Percentiles rank a stretch among this genome's conserved stretches.
phyloP scores from a whole-genome alignment of 441 rosid genomes.

The Erodium texanum region DNA sequence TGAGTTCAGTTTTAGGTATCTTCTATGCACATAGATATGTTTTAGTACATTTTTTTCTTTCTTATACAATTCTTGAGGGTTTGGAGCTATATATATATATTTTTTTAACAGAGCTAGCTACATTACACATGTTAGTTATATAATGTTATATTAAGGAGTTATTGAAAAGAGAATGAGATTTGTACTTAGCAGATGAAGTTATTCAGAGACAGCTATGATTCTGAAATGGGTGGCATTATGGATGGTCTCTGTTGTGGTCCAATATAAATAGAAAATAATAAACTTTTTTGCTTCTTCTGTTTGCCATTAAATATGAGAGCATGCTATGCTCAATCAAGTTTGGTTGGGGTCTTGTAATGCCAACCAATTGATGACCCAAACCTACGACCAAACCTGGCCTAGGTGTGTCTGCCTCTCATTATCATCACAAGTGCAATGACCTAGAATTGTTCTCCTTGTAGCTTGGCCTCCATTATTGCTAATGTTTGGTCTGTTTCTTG shows the following conservation, averaged over 20 bases:
- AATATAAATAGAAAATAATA: not conserved
- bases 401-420: not conserved
- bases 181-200: not conserved
- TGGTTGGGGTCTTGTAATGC: not conserved
- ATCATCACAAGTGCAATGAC: not conserved
- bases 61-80: not conserved
- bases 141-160: not conserved
- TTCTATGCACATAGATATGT: slow-evolving; percentile 31
- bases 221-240: not conserved
- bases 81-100: not conserved
- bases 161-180: not conserved
- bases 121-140: not conserved
- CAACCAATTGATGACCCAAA: not conserved
- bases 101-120: not conserved
- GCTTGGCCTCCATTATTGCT: slow-evolving; percentile 2
- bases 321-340: not conserved
- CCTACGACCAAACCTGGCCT: not conserved
- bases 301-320: not conserved
- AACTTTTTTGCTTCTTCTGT: not conserved
- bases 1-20: slow-evolving; percentile 69
- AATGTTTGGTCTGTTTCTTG: not conserved
- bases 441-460: not conserved
- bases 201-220: not conserved
- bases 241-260: slow-evolving; percentile 1
- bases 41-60: slow-evolving; percentile 13